These are phyloP conservation scores for Jatropha multifida DNA, from an alignment of 441 rosid genomes.

Conservation along the genomic window DNA sequence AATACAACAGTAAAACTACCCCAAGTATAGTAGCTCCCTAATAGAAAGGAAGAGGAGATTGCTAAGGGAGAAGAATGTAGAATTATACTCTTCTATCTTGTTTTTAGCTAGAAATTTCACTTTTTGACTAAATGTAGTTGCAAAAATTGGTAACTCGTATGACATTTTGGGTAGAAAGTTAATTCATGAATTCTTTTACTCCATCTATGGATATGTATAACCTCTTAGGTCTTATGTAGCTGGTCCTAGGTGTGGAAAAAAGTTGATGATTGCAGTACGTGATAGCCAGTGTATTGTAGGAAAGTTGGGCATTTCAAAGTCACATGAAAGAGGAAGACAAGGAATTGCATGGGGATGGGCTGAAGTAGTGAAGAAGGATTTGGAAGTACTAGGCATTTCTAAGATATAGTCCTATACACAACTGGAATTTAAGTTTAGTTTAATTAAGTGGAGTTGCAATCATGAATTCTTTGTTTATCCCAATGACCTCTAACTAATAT, in stretches of 20 bases:
- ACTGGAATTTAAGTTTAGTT: not conserved
- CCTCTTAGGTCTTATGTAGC: not conserved
- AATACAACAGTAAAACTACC: too few relatives aligned
- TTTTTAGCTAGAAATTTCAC: not conserved
- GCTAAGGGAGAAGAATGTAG: not conserved
- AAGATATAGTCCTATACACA: not conserved
- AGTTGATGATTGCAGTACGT: not conserved
- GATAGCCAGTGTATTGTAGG: not conserved
- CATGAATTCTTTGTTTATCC: not conserved
- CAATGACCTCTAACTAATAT: not conserved
- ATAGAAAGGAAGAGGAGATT: not conserved
- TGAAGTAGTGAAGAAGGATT: not conserved
- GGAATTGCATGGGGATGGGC: not conserved
- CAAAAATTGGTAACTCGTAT: not conserved
- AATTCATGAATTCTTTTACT: not conserved
- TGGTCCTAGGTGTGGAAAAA: not conserved
- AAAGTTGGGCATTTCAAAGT: not conserved
- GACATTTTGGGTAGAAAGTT: not conserved
- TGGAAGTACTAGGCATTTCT: not conserved
- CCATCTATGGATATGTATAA: not conserved
- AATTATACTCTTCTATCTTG: not conserved
- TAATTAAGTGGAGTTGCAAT: not conserved
- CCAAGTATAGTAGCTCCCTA: too few relatives aligned
- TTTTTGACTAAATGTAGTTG: not conserved
- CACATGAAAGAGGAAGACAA: not conserved